Evolutionary conservation across 2,329 filamentous ascomycete species (phyloP).

Genomic region (Arthrobotrys iridis): DNA sequence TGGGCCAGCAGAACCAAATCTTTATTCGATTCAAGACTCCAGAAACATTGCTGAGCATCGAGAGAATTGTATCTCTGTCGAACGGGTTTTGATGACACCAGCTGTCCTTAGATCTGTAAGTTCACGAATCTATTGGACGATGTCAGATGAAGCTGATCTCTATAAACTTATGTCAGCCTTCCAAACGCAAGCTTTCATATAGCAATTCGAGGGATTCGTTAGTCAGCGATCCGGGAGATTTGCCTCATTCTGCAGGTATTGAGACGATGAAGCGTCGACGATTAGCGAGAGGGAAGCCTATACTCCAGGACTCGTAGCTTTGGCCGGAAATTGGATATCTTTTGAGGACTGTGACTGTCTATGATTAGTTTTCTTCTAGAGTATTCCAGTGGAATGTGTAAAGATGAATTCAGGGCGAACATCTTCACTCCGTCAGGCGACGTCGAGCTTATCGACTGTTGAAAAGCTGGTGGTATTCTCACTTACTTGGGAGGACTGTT

Average conservation of each 20-base stretch:
- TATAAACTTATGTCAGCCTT: neutral
- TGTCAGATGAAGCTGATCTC: neutral
- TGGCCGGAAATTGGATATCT: too few species aligned
- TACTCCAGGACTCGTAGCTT: too few species aligned
- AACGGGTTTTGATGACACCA: too few species aligned
- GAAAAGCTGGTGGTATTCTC: too few species aligned
- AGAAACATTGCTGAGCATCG: neutral
- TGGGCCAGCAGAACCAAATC: neutral
- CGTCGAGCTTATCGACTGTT: too few species aligned
- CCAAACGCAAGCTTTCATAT: constrained; percentile 3
- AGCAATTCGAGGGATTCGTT: neutral
- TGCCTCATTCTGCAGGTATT: neutral
- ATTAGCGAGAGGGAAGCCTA: neutral
- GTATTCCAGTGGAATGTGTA: too few species aligned
- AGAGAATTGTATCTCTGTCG: neutral
- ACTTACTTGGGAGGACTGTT: too few species aligned
- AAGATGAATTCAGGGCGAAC: too few species aligned
- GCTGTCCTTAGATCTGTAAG: neutral
- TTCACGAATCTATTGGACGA: too few species aligned
- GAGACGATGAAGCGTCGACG: neutral
- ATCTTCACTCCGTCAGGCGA: too few species aligned
- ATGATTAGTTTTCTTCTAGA: too few species aligned
- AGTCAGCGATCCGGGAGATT: neutral
- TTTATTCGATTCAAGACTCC: neutral
- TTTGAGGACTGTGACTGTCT: too few species aligned